Percentiles rank a stretch among this genome's conserved stretches.
Evolutionary conservation across 2,329 filamentous ascomycete species (phyloP).

Genomic region (Claviceps humidiphila): DNA sequence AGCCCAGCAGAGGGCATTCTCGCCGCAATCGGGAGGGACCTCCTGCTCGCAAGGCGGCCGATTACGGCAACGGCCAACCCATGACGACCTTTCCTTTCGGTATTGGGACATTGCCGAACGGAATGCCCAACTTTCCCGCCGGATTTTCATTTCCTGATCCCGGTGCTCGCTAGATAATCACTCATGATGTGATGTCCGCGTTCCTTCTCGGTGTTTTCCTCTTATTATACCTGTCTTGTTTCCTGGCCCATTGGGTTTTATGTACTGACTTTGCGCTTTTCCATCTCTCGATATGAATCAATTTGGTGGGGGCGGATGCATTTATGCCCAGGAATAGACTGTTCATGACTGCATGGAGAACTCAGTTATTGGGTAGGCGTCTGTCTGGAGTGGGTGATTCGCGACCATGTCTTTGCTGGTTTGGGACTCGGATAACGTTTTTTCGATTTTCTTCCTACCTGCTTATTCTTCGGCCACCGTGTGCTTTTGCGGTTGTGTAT

Average conservation of each 20-base stretch:
- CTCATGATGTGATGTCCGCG: background rate
- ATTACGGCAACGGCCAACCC: constrained; percentile 12
- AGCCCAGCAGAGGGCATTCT: constrained; percentile 14
- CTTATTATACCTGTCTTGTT: background rate
- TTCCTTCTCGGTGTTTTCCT: background rate
- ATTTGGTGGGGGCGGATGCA: background rate
- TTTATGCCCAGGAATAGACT: constrained; percentile 1
- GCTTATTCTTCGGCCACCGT: background rate
- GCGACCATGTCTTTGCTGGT: background rate
- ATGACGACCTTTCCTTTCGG: constrained; percentile 24
- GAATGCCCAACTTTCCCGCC: constrained; percentile 28
- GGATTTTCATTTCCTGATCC: constrained; percentile 27
- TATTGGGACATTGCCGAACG: constrained; percentile 26
- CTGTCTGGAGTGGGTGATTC: background rate
- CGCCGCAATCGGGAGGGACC: constrained; percentile 13
- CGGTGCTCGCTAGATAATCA: constrained; percentile 5
- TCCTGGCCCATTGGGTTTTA: background rate
- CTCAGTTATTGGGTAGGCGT: background rate
- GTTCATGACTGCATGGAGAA: background rate
- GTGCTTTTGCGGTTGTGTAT: background rate
- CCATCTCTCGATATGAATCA: background rate
- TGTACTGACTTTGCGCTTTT: background rate
- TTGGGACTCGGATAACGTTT: background rate
- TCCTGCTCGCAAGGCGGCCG: constrained; percentile 5
- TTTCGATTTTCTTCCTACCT: background rate